Evolutionary conservation across 495 filamentous ascomycete genomes (phyloP).

Genomic region (Trichocladium uniseriatum): DNA sequence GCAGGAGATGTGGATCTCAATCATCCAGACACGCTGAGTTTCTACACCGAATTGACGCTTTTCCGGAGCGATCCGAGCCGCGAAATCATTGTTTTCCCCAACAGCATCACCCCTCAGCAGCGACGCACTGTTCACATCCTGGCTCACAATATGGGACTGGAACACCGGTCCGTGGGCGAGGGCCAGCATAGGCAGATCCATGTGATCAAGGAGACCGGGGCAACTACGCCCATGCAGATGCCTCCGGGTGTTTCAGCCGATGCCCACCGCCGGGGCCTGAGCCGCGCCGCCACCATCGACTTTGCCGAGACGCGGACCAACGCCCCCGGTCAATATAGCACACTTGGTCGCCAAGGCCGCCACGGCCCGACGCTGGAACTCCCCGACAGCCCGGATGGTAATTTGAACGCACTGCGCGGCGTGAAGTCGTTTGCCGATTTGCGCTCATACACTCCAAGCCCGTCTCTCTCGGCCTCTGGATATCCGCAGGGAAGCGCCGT

Average conservation of each 20-base stretch:
- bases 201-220: slow-evolving; percentile 58
- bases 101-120: slow-evolving; percentile 68
- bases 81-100: slow-evolving; percentile 75
- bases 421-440: slow-evolving; percentile 97
- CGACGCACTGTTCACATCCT: slow-evolving; percentile 86
- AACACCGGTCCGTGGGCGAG: slow-evolving; percentile 78
- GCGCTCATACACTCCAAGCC: slow-evolving; percentile 89
- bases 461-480: slow-evolving; percentile 65
- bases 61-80: slow-evolving; percentile 73
- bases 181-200: slow-evolving; percentile 81
- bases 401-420: slow-evolving; percentile 52
- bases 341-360: slow-evolving; percentile 62
- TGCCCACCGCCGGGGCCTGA: slow-evolving; percentile 67
- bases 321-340: slow-evolving; percentile 57
- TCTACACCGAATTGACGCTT: slow-evolving; percentile 78
- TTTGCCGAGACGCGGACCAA: slow-evolving; percentile 81
- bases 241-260: slow-evolving; percentile 60
- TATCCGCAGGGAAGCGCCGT: slow-evolving; percentile 28
- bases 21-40: slow-evolving; percentile 75
- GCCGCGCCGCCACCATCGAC: slow-evolving; percentile 94
- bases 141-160: slow-evolving; percentile 88
- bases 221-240: slow-evolving; percentile 37
- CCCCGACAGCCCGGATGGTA: slow-evolving; percentile 66
- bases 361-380: slow-evolving; percentile 66
- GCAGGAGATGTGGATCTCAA: slow-evolving; percentile 76